Base-by-base conservation (phyloP, 1,284 basidiomycete genomes). In the Mycosarcoma mackinlayi region DNA sequence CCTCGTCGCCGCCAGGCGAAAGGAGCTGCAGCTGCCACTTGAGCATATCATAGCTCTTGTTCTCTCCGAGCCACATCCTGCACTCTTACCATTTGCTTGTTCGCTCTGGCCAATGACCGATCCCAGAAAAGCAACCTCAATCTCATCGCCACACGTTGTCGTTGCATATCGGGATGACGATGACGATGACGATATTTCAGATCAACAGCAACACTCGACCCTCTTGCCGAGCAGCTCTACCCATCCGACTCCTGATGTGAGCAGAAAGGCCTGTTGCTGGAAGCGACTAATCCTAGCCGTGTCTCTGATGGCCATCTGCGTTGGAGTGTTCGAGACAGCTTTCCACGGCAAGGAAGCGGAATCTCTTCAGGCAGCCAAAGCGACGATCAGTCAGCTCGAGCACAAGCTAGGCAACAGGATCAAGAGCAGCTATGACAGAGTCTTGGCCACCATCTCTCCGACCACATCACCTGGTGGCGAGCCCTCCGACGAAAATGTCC, bases 331-430 rank as follows among this genome's bases (percentile, higher is more conserved):
- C 33, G 57, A 60, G 41, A 31, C 42, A 9, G 44, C 48, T 1
- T 60, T 60, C 21, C 56, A 66, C 31, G 63, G 63, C 13, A 55
- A 18, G 27, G 63, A 66, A 33, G 63, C 48, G 2, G 56, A 66
- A 37, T 55, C 63, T 9, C 28, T 66, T 0, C 48, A 39, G 14
- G 57, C 48, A 0, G 56, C 52, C 4, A 45, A 47, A 25, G 44
- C 28, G 0, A 55, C 56, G 27, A 52, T 66, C 34, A 7, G 7
- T 10, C 30, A 56, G 30, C 42, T 66, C 7, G 37, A 60, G 13
- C 23, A 44, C 1, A 28, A 59, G n/a, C 57, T 66, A 1, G 16
- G 48, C 5, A 40, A 52, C 1, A 34, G 19, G 1, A 16, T 66
- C 23, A 41, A 42, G 5, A 34, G 48, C 3, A 44, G 52, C 3